phyloP scores from a whole-genome alignment of 1,284 basidiomycete species.

The Ceratobasidium sp. region DNA sequence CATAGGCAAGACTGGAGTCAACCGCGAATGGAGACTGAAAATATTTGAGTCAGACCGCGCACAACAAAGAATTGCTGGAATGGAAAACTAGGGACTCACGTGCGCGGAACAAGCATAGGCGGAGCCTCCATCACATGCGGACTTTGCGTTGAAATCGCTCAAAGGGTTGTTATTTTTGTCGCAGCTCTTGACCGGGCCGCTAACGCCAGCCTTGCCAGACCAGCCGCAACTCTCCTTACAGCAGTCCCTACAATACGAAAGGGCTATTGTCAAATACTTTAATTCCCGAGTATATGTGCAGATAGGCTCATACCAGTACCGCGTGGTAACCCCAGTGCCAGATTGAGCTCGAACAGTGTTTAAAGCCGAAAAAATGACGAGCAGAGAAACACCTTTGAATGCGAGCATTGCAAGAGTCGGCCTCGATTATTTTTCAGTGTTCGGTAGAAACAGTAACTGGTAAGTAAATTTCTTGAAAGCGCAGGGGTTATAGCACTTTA shows the following conservation, averaged over 20 bases:
- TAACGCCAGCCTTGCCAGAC: slow-evolving; percentile 45
- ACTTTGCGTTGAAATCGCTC: slow-evolving; percentile 39
- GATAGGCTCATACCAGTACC: slow-evolving; percentile 42
- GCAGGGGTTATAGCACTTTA: too few species aligned
- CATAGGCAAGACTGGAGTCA: slow-evolving; percentile 44
- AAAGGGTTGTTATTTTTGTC: slow-evolving; percentile 45
- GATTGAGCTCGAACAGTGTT: slow-evolving; percentile 39
- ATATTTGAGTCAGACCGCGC: not conserved
- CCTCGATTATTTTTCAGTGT: too few species aligned
- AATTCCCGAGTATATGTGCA: not conserved
- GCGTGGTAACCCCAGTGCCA: slow-evolving; percentile 42
- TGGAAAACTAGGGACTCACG: not conserved
- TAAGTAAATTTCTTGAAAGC: too few species aligned
- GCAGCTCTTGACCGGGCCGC: slow-evolving; percentile 43
- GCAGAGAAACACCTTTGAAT: slow-evolving; percentile 10
- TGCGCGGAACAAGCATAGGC: slow-evolving; percentile 44
- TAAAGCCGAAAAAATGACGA: slow-evolving; percentile 7
- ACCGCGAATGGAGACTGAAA: slow-evolving; percentile 43
- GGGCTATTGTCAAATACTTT: not conserved
- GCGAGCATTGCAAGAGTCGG: not conserved
- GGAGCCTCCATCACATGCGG: slow-evolving; percentile 41
- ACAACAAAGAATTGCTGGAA: not conserved
- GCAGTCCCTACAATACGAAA: slow-evolving; percentile 41
- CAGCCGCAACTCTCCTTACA: slow-evolving; percentile 47
- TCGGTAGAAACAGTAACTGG: too few species aligned